phyloP scores from a whole-genome alignment of 2,329 filamentous ascomycete genomes.

The Plectosphaerella plurivora region DNA sequence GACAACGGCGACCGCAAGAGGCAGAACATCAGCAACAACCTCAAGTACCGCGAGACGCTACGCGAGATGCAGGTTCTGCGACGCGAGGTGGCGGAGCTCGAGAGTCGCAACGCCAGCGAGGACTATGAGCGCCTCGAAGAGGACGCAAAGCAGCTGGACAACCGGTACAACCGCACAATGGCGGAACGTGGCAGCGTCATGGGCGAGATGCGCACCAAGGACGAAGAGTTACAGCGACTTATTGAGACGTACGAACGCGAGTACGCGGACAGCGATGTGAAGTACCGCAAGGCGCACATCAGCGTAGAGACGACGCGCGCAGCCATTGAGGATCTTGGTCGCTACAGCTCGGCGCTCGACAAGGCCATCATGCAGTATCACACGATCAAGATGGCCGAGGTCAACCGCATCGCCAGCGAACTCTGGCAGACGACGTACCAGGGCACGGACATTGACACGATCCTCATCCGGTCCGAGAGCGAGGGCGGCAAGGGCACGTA shows the following conservation, averaged over 20 bases:
- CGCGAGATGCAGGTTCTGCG: conserved; percentile 64
- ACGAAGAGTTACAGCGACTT: conserved; percentile 71
- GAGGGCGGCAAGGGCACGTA: conserved; percentile 77
- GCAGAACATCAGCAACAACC: conserved; percentile 83
- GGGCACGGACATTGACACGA: conserved; percentile 94
- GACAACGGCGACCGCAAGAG: conserved; percentile 78
- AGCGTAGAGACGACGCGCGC: conserved; percentile 89
- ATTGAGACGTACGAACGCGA: conserved; percentile 77
- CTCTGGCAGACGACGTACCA: conserved; percentile 98
- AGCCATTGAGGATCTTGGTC: conserved; percentile 82
- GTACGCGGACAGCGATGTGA: conserved; percentile 74
- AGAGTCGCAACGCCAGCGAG: conserved; percentile 74
- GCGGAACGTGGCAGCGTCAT: conserved; percentile 71
- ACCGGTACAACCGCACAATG: conserved; percentile 62
- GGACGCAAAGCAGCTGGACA: conserved; percentile 66
- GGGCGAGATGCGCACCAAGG: conserved; percentile 78
- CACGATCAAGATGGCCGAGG: conserved; percentile 94
- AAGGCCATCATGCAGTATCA: conserved; percentile 98
- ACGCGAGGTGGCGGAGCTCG: conserved; percentile 67
- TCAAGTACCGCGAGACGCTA: conserved; percentile 75
- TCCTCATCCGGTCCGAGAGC: conserved; percentile 88
- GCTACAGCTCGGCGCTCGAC: conserved; percentile 80
- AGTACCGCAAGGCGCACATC: conserved; percentile 85
- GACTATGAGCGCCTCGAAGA: conserved; percentile 71
- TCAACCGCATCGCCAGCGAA: conserved; percentile 91